Conservation (phyloP, 1,139 yeast species). For the Eremothecium cymbalariae region DNA sequence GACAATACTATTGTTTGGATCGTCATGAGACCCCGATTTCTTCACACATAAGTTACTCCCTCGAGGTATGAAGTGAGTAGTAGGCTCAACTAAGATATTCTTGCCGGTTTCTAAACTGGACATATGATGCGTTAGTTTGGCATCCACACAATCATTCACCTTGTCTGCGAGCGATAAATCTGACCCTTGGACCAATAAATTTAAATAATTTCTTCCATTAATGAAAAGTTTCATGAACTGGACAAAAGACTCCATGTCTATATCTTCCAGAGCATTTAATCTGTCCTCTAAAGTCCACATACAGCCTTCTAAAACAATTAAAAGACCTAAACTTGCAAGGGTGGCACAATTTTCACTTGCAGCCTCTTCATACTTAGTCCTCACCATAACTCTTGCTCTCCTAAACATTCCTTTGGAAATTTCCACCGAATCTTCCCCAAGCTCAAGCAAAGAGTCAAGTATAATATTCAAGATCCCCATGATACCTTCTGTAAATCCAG, state of each 20-base stretch:
- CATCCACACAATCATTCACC: slow-evolving; percentile 21
- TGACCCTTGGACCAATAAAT: slow-evolving; percentile 42
- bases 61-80: slow-evolving; percentile 34
- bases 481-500: slow-evolving; percentile 42
- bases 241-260: slow-evolving; percentile 39
- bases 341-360: slow-evolving; percentile 36
- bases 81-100: slow-evolving; percentile 22
- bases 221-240: slow-evolving; percentile 28
- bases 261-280: slow-evolving; percentile 48
- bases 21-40: slow-evolving; percentile 33
- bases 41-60: slow-evolving; percentile 35
- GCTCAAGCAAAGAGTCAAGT: slow-evolving; percentile 9
- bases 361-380: slow-evolving; percentile 39
- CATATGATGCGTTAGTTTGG: slow-evolving; percentile 17
- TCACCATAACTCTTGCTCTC: slow-evolving; percentile 38
- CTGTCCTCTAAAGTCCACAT: slow-evolving; percentile 47
- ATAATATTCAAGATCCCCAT: slow-evolving; percentile 13
- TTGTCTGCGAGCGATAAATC: slow-evolving; percentile 31
- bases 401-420: slow-evolving; percentile 34
- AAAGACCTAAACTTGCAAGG: slow-evolving; percentile 40
- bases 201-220: slow-evolving; percentile 31
- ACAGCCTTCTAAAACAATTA: slow-evolving; percentile 45
- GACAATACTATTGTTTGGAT: slow-evolving; percentile 43
- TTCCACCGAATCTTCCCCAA: slow-evolving; percentile 15
- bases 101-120: background rate